A percentile compares a stretch with the other conserved stretches of the same genome.
phyloP scores from a whole-genome alignment of 2,329 filamentous ascomycete species.

The Macrophomina pseudophaseolina region DNA sequence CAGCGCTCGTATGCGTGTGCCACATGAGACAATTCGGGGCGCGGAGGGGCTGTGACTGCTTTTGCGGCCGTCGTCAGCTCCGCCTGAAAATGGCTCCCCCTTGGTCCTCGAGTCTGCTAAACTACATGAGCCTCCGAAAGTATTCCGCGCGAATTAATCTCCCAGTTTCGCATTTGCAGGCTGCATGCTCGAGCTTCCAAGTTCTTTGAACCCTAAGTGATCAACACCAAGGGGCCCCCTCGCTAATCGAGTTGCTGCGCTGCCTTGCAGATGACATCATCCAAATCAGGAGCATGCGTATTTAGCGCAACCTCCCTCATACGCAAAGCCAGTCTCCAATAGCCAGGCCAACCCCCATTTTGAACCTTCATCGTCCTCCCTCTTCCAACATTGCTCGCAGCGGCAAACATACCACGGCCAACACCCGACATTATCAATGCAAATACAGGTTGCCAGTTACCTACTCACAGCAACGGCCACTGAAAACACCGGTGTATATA shows the following conservation, averaged over 20 bases:
- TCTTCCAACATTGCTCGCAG: neutral
- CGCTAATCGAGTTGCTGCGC: slow-evolving; percentile 14
- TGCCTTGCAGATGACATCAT: slow-evolving; percentile 13
- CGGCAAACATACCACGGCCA: too few species aligned
- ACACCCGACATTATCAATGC: too few species aligned
- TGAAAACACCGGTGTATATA: too few species aligned
- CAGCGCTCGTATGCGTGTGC: slow-evolving; percentile 5
- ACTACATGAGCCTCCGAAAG: neutral
- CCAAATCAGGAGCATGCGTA: neutral
- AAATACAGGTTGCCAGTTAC: too few species aligned
- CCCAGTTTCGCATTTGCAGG: neutral
- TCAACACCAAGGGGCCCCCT: slow-evolving; percentile 16
- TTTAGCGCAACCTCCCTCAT: neutral
- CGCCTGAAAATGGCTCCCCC: slow-evolving; percentile 17
- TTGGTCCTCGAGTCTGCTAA: neutral
- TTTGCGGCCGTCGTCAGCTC: slow-evolving; percentile 14
- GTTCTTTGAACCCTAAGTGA: slow-evolving; percentile 16
- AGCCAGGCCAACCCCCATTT: neutral
- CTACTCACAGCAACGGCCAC: too few species aligned
- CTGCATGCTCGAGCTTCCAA: neutral
- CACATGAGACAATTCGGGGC: slow-evolving; percentile 13
- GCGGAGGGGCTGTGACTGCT: neutral
- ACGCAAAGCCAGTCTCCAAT: neutral
- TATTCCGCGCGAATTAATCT: slow-evolving; percentile 22
- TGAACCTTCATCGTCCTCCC: neutral